A percentile compares a stretch with the other conserved stretches of the same genome.
Evolutionary conservation across 78 protist genomes (phyloP).

Genomic region (Dictyostelium firmibasis): DNA sequence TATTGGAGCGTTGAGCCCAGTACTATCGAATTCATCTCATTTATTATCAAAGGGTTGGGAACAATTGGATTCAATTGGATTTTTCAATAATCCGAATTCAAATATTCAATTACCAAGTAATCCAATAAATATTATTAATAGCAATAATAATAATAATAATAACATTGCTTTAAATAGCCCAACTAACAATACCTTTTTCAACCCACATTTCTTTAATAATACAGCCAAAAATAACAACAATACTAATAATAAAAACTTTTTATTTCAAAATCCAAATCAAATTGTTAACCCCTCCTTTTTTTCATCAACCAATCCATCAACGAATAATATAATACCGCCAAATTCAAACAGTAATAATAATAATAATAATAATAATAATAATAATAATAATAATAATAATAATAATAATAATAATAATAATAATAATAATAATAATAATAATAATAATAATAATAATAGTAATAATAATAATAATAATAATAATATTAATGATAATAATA

Average conservation of each 20-base stretch:
- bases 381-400: no score
- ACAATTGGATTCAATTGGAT: not conserved
- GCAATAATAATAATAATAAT: not conserved
- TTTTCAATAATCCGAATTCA: not conserved
- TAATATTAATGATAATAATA: no score
- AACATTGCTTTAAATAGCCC: not conserved
- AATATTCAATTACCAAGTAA: not conserved
- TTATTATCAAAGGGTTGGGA: conserved; percentile 46
- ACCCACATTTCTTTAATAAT: not conserved
- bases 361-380: no score
- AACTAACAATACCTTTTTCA: not conserved
- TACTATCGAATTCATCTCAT: not conserved
- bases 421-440: no score
- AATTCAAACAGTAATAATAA: no score
- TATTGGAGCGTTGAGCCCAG: not conserved
- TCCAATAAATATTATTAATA: not conserved
- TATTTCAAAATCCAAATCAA: not conserved
- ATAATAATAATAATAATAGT: no score
- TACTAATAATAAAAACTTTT: no score
- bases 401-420: no score
- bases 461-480: no score
- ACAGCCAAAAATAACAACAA: no score
- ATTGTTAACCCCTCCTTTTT: not conserved
- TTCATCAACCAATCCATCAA: not conserved
- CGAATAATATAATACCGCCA: not conserved